Conservation (phyloP, 495 filamentous ascomycete genomes). For the Pyrenula aspistea region DNA sequence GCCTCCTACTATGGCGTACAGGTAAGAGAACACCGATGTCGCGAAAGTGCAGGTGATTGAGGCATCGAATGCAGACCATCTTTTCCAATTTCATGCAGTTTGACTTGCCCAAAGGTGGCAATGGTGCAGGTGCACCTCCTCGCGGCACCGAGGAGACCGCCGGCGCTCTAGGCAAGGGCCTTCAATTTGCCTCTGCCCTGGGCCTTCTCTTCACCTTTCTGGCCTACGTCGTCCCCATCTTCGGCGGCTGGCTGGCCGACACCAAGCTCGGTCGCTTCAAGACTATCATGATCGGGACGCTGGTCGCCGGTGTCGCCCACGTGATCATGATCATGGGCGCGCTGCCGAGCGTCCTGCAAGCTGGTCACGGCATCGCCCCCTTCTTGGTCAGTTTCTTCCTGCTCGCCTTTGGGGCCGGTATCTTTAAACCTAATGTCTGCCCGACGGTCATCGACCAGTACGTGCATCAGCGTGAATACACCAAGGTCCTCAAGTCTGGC, state of each 20-base stretch:
- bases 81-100: constrained; percentile 48
- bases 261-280: constrained; percentile 38
- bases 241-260: constrained; percentile 49
- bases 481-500: constrained; percentile 21
- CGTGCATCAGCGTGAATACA: constrained; percentile 16
- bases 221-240: constrained; percentile 44
- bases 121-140: constrained; percentile 49
- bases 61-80: constrained; percentile 21
- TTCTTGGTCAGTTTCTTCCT: constrained; percentile 43
- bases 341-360: constrained; percentile 43
- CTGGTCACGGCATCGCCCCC: constrained; percentile 39
- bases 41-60: too few relatives aligned
- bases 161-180: constrained; percentile 46
- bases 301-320: constrained; percentile 54
- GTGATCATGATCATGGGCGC: constrained; percentile 51
- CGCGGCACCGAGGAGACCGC: constrained; percentile 39
- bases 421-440: constrained; percentile 29
- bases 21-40: too few relatives aligned
- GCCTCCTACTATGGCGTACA: constrained; percentile 43
- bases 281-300: constrained; percentile 47
- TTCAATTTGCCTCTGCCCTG: constrained; percentile 45
- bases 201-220: constrained; percentile 48
- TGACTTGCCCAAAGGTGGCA: constrained; percentile 42
- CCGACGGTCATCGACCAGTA: constrained; percentile 25
- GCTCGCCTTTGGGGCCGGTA: constrained; percentile 22